These are phyloP conservation scores for Salix arbutifolia DNA, from an alignment of 345 rosid genomes.

Conservation along the genomic window DNA sequence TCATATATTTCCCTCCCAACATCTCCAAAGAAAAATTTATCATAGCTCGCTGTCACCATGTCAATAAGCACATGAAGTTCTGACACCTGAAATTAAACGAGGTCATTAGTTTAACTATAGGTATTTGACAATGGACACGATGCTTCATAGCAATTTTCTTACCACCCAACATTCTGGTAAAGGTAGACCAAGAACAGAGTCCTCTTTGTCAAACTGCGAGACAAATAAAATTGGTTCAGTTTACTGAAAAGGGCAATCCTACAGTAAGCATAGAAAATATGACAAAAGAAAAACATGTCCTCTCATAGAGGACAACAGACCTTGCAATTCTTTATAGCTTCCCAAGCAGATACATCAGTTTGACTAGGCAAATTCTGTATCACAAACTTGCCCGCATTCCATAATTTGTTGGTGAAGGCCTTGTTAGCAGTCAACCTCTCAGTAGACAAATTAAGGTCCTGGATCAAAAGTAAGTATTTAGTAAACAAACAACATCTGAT, in stretches of 20 bases:
- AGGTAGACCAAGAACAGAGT: conserved; percentile 52
- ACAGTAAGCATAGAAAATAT: background rate
- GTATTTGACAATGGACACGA: background rate
- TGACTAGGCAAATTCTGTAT: conserved; percentile 77
- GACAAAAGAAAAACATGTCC: background rate
- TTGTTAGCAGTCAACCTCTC: conserved; percentile 94
- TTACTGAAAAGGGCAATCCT: background rate
- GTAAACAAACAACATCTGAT: conserved; percentile 13
- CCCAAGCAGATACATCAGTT: conserved; percentile 70
- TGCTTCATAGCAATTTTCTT: conserved; percentile 19
- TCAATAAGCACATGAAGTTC: conserved; percentile 87
- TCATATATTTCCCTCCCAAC: conserved; percentile 92
- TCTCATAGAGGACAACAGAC: conserved; percentile 31
- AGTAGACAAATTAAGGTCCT: conserved; percentile 90
- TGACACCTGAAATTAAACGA: conserved; percentile 55
- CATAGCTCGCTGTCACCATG: conserved; percentile 71
- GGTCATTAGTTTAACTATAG: background rate
- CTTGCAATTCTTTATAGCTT: conserved; percentile 52
- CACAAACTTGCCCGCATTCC: conserved; percentile 99
- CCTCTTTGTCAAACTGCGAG: conserved; percentile 72
- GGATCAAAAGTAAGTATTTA: conserved; percentile 22
- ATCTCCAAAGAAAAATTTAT: conserved; percentile 85
- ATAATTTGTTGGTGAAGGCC: conserved; percentile 90
- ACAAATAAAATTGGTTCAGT: conserved; percentile 7
- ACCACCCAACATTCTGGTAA: conserved; percentile 98